Percentiles rank a stretch among this genome's conserved stretches.
Evolutionary conservation across 2,329 filamentous ascomycete species (phyloP).

Genomic region (Hypoxylon sp.): DNA sequence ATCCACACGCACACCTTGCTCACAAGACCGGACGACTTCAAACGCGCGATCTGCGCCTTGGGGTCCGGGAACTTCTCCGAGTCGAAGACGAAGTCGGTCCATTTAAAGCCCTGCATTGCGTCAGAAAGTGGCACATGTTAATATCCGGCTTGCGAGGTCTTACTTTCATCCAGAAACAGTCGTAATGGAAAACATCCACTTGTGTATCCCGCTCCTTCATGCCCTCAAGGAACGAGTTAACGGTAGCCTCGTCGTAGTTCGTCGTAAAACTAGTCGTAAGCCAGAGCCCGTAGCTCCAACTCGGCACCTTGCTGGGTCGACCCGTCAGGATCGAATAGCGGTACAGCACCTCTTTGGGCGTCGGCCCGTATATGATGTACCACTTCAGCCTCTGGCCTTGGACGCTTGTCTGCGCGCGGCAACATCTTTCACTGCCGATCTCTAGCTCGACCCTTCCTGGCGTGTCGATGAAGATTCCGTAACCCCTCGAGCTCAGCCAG

Average conservation of each 20-base stretch:
- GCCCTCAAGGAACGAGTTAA: constrained; percentile 74
- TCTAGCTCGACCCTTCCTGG: constrained; percentile 77
- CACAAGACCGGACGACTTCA: constrained; percentile 71
- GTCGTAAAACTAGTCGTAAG: constrained; percentile 82
- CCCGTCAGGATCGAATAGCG: constrained; percentile 77
- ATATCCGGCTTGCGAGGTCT: not conserved
- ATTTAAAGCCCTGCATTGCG: constrained; percentile 68
- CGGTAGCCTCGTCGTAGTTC: constrained; percentile 76
- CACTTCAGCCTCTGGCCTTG: constrained; percentile 77
- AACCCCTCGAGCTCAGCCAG: constrained; percentile 77
- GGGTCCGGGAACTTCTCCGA: constrained; percentile 76
- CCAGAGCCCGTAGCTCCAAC: constrained; percentile 83
- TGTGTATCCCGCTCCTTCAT: constrained; percentile 74
- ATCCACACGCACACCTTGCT: constrained; percentile 80
- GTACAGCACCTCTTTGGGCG: constrained; percentile 76
- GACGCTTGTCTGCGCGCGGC: constrained; percentile 75
- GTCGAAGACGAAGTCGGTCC: constrained; percentile 81
- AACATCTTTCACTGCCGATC: constrained; percentile 79
- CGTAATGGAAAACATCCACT: constrained; percentile 79
- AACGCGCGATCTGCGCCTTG: constrained; percentile 69
- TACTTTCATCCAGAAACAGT: constrained; percentile 79
- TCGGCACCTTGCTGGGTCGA: constrained; percentile 71
- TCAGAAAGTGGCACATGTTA: constrained; percentile 7
- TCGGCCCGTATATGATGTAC: constrained; percentile 78
- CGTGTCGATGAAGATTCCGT: constrained; percentile 80